Evolutionary conservation across 352 stramenopile genomes (phyloP), one percentile per base, ranked within the genome.

Genomic region (Phytopythium delawarense): DNA sequence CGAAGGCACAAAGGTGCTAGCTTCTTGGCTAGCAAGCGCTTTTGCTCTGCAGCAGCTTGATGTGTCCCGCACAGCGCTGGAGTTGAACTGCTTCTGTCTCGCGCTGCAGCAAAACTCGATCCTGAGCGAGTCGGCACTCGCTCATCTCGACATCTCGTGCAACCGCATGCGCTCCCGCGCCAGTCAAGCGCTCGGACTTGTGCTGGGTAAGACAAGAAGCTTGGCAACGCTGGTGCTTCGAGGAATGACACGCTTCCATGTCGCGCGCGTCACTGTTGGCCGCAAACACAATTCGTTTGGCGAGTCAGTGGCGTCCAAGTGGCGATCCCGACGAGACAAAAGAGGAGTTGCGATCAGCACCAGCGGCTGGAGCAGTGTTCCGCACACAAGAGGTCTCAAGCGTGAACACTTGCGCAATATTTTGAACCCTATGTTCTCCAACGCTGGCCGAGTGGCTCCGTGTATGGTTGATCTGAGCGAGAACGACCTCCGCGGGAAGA

Each of bases 401-500:
- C 15, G 23, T 1, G 21, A 39, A 12, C 28, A 61, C 42, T 25
- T 93, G 40, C 59, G 65, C 15, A 78, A 80, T 34, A 87, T 93
- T 8, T 54, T 92, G 15, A 66, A 66, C 1, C 81, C 81, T 2
- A 88, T 89, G 81, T 87, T 92, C 15, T 67, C 76, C 18, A 92
- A 92, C 62, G 72, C 66, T 3, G 67, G 70, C 16, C 66, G 81
- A 11, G 57, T 60, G 13, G 67, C 62, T 35, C 71, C 74, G 9
- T 81, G 78, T 21, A 67, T 77, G 60, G 57, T 92, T 2, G 81
- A 94, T 48, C 46, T 92, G 46, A 94, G 82, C n/a, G 84, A 92
- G 57, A 94, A 94, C 65, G 63, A 90, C 39, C 62, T 92, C 7
- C 77, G 74, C 40, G 74, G 82, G 5, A 50, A 71, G 35, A 78